Conservation (phyloP, 352 stramenopile genomes). For the Phytophthora ohioensis region DNA sequence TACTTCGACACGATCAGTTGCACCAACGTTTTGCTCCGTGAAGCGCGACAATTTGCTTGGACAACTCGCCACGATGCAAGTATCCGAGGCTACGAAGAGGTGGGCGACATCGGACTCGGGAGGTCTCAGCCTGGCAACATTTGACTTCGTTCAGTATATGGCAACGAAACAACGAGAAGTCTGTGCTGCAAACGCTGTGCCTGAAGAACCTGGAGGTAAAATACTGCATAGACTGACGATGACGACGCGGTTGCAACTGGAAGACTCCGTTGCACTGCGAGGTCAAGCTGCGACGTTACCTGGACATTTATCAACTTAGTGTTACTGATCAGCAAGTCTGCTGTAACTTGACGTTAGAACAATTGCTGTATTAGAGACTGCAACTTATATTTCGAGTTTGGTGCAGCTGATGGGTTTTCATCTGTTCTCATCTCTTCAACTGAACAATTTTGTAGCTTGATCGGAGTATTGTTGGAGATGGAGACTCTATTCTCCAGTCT, state of each 20-base stretch:
- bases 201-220: conserved; percentile 1
- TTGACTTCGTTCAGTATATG: conserved; percentile 25
- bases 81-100: conserved; percentile 8
- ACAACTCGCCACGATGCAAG: conserved; percentile 33
- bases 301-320: background rate
- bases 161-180: conserved; percentile 21
- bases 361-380: background rate
- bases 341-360: background rate
- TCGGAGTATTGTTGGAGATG: conserved; percentile 1
- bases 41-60: conserved; percentile 38
- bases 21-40: conserved; percentile 40
- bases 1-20: background rate
- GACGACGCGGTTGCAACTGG: conserved; percentile 25
- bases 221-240: conserved; percentile 18
- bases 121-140: conserved; percentile 14
- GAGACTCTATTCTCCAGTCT: conserved; percentile 4
- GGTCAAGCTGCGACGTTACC: conserved; percentile 25
- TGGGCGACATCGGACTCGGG: conserved; percentile 10
- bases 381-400: background rate
- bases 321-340: background rate
- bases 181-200: background rate
- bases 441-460: conserved; percentile 1
- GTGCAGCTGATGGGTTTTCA: conserved; percentile 18
- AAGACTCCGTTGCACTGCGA: conserved; percentile 31
- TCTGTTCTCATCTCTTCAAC: conserved; percentile 28